Base-by-base conservation (phyloP, 352 stramenopile genomes). In the Phytopythium delawarense region DNA sequence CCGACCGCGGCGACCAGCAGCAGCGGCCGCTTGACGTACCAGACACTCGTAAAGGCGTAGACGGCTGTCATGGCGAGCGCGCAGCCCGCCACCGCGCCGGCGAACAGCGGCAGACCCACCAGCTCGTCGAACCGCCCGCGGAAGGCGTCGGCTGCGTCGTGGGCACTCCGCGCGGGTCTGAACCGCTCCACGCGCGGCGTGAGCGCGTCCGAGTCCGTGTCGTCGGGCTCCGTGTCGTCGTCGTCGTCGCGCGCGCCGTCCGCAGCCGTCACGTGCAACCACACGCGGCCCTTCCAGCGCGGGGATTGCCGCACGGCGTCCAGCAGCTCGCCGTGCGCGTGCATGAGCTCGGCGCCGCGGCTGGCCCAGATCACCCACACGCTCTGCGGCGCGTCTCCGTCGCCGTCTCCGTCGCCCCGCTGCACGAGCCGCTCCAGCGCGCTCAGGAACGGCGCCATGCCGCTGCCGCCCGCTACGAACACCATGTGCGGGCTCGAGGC, bases 371-470 rank as follows among this genome's bases (percentile, higher is more conserved):
- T 35, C 9, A 88, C 37, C 75, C 75, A 88, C 32, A 87, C 35
- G 21, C 66, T 81, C 23, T 66, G 69, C 23, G 20, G 57, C n/a
- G 71, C 63, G 4, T 18, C 59, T 21, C 67, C 57, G 4, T 69
- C 66, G 8, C 51, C 48, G 4, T 69, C 66, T 7, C 51, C 48
- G 2, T 70, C 61, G 40, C 37, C 39, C 4, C 1, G 23, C 7
- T 25, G 48, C 63, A 70, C 70, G 4, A 87, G 48, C 45, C 89
- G 79, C 69, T 89, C 79, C 0, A 90, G 39, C 20, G 84, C 51
- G 44, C 79, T 88, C 25, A 92, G 50, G 56, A 92, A 90, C 32
- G 84, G 84, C 7, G 82, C 87, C 74, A 92, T 87, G 9, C 84
- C 84, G 34, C 78, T 91, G 4, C 79, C 84, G 48, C 79, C 84